A percentile compares a stretch with the other conserved stretches of the same genome.
Evolutionary conservation across 371 early-diverging fungal genomes (phyloP).

Genomic region (Batrachochytrium dendrobatidis): DNA sequence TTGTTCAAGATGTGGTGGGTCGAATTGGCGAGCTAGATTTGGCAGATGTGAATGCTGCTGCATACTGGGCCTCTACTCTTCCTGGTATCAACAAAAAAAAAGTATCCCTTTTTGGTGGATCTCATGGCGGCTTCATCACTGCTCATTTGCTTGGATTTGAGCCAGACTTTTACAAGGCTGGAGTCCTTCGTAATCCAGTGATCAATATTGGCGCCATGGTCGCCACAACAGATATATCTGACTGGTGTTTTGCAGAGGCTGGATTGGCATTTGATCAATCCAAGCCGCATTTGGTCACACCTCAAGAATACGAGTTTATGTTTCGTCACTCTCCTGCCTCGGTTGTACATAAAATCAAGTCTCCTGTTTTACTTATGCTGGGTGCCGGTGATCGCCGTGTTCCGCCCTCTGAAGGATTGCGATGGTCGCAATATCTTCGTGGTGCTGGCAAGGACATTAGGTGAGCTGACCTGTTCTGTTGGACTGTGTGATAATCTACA

Average conservation of each 20-base stretch:
- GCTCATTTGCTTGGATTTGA: slow-evolving; percentile 50
- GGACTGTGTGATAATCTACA: neutral
- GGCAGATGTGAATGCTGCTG: slow-evolving; percentile 47
- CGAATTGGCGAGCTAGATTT: slow-evolving; percentile 57
- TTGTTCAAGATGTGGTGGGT: slow-evolving; percentile 55
- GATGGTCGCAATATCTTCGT: slow-evolving; percentile 36
- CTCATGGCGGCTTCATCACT: slow-evolving; percentile 66
- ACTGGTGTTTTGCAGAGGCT: slow-evolving; percentile 60
- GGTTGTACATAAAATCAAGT: slow-evolving; percentile 41
- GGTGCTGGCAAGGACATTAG: slow-evolving; percentile 13
- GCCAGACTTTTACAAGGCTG: slow-evolving; percentile 48
- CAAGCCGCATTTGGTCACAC: slow-evolving; percentile 36
- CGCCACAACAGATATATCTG: slow-evolving; percentile 55
- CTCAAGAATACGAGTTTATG: slow-evolving; percentile 44
- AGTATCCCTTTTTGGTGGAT: slow-evolving; percentile 55
- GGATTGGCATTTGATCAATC: slow-evolving; percentile 33
- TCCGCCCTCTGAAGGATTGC: slow-evolving; percentile 52
- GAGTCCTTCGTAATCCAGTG: slow-evolving; percentile 67
- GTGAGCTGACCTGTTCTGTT: neutral
- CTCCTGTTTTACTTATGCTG: slow-evolving; percentile 57
- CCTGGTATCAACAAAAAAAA: slow-evolving; percentile 30
- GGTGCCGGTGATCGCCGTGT: slow-evolving; percentile 63
- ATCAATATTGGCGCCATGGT: slow-evolving; percentile 56
- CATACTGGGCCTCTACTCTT: neutral
- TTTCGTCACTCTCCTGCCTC: slow-evolving; percentile 49